Evolutionary conservation across 495 filamentous ascomycete species (phyloP).

Genomic region (Eremomyces bilateralis): DNA sequence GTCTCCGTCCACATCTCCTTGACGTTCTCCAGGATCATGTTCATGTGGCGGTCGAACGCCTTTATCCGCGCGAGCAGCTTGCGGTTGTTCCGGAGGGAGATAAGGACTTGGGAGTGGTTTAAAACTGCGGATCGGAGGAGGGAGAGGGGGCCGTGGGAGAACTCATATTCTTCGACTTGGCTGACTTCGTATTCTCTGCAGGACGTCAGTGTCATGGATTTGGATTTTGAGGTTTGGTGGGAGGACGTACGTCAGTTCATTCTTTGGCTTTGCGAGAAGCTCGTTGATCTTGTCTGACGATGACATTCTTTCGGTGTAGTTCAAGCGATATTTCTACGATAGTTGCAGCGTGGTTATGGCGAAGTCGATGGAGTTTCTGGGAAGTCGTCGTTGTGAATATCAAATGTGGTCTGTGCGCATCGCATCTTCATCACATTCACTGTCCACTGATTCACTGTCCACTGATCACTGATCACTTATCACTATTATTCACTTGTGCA

Average conservation of each 20-base stretch:
- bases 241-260: slow-evolving; percentile 51
- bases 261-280: slow-evolving; percentile 56
- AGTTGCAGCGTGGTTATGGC: too few species aligned
- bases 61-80: slow-evolving; percentile 64
- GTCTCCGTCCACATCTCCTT: slow-evolving; percentile 99
- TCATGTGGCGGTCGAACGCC: slow-evolving; percentile 86
- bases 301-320: slow-evolving; percentile 1
- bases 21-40: slow-evolving; percentile 93
- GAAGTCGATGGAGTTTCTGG: too few species aligned
- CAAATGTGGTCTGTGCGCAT: too few species aligned
- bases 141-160: slow-evolving; percentile 66
- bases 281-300: slow-evolving; percentile 29
- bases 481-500: too few species aligned
- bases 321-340: slow-evolving; percentile 1
- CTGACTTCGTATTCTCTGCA: slow-evolving; percentile 71
- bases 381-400: too few species aligned
- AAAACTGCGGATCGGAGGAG: slow-evolving; percentile 85
- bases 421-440: too few species aligned
- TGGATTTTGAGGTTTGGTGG: neutral
- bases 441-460: too few species aligned
- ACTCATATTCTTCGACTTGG: slow-evolving; percentile 75
- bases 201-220: neutral
- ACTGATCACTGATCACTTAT: too few species aligned
- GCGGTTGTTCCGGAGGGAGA: slow-evolving; percentile 75
- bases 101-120: slow-evolving; percentile 71